A percentile compares a stretch with the other conserved stretches of the same genome.
Conservation (phyloP, 176 grass and related monocot species). For the Cenchrus purpureus region DNA sequence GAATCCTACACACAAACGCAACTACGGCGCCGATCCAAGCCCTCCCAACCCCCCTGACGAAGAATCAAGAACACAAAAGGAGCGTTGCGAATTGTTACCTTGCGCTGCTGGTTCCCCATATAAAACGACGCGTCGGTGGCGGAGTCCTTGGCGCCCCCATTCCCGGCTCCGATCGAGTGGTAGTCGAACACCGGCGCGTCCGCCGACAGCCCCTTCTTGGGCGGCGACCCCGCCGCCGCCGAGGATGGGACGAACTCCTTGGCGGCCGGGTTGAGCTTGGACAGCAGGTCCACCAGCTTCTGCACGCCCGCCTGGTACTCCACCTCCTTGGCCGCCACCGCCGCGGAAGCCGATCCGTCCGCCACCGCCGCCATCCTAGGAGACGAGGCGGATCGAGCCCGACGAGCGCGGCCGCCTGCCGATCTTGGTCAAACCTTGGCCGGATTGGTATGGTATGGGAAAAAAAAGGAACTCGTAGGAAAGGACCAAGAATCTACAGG, state of each 20-base stretch:
- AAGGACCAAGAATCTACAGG: slow-evolving; percentile 29
- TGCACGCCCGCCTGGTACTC: slow-evolving; percentile 70
- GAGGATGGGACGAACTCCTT: slow-evolving; percentile 87
- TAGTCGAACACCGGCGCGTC: slow-evolving; percentile 68
- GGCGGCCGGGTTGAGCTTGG: slow-evolving; percentile 86
- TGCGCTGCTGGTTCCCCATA: slow-evolving; percentile 50
- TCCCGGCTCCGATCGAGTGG: slow-evolving; percentile 29
- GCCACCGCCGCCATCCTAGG: slow-evolving; percentile 75
- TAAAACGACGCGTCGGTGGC: slow-evolving; percentile 38
- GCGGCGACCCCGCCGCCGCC: background rate
- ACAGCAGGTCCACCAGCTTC: slow-evolving; percentile 88
- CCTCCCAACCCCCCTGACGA: background rate
- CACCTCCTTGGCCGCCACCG: slow-evolving; percentile 41
- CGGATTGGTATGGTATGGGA: background rate
- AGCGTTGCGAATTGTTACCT: slow-evolving; percentile 40
- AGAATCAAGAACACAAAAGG: background rate
- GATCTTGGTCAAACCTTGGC: slow-evolving; percentile 42
- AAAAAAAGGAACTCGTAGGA: no score
- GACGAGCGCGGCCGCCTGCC: background rate
- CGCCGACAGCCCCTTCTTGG: slow-evolving; percentile 68
- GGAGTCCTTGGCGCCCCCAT: slow-evolving; percentile 39
- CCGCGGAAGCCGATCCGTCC: slow-evolving; percentile 43
- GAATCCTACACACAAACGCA: slow-evolving; percentile 25
- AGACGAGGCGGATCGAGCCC: slow-evolving; percentile 3
- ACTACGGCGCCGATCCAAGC: slow-evolving; percentile 27